These are phyloP conservation scores for Aspergillus sp. DNA, from an alignment of 2,329 filamentous ascomycete genomes.

Conservation along the genomic window DNA sequence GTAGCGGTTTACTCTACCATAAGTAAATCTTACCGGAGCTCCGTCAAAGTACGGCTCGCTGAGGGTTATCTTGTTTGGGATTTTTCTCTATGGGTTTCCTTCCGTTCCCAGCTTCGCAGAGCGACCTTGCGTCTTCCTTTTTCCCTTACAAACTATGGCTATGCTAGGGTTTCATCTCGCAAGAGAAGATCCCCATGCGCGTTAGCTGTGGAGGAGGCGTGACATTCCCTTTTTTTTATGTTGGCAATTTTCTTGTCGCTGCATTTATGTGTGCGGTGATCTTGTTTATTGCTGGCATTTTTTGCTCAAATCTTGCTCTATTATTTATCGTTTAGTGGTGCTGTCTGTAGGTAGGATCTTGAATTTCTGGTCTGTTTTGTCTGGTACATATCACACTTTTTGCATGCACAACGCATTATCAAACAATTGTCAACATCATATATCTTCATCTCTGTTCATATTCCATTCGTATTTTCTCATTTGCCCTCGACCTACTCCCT, in stretches of 20 bases:
- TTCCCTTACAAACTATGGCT: constrained; percentile 46
- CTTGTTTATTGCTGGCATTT: neutral
- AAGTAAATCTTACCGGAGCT: constrained; percentile 50
- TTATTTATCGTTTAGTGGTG: neutral
- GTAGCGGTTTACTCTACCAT: constrained; percentile 52
- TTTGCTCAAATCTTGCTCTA: neutral
- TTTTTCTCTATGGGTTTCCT: constrained; percentile 46
- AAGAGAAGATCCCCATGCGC: constrained; percentile 40
- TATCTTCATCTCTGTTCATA: neutral
- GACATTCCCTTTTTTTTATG: constrained; percentile 33
- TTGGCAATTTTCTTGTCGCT: constrained; percentile 1
- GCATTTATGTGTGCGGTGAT: constrained; percentile 5
- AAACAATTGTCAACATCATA: too few species aligned
- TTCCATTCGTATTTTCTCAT: neutral
- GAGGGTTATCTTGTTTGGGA: constrained; percentile 48
- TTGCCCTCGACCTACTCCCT: too few species aligned
- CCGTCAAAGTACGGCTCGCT: constrained; percentile 49
- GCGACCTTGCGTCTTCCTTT: constrained; percentile 42
- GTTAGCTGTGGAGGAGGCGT: constrained; percentile 50
- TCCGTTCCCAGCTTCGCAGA: constrained; percentile 54
- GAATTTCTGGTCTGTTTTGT: too few species aligned
- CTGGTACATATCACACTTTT: neutral
- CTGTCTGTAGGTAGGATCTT: neutral
- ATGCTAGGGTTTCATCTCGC: constrained; percentile 41
- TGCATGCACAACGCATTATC: neutral